Conservation (phyloP, 352 stramenopile species). For the Globisporangium cylindrosporum region DNA sequence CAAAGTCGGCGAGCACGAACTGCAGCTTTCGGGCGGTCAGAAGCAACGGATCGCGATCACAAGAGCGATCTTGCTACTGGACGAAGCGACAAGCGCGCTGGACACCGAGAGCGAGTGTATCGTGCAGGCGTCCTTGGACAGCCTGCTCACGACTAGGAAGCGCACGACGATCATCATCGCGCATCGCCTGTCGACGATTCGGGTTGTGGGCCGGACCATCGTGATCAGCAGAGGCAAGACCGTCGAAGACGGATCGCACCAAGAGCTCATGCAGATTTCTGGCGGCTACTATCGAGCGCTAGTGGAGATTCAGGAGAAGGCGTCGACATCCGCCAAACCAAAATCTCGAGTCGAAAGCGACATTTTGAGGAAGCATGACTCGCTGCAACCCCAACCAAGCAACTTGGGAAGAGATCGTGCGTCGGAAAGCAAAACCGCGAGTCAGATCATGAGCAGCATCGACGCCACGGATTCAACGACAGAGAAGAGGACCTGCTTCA, state of each 20-base stretch:
- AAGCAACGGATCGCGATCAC: constrained; percentile 92
- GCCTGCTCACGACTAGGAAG: constrained; percentile 36
- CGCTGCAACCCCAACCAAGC: neutral
- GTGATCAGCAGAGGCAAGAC: constrained; percentile 7
- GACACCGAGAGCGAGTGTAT: constrained; percentile 10
- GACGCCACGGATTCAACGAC: neutral
- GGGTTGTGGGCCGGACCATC: constrained; percentile 50
- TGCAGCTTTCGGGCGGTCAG: constrained; percentile 86
- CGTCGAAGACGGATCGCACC: constrained; percentile 46
- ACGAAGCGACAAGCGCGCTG: constrained; percentile 7
- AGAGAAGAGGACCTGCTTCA: neutral
- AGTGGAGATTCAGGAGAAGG: constrained; percentile 19
- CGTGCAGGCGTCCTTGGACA: constrained; percentile 31
- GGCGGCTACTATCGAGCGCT: constrained; percentile 46
- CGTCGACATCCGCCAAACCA: neutral
- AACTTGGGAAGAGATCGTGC: neutral
- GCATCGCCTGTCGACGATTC: constrained; percentile 74
- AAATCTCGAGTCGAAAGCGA: neutral
- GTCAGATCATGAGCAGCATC: constrained; percentile 1
- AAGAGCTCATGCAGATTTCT: constrained; percentile 71
- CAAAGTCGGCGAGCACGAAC: constrained; percentile 62
- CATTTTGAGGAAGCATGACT: neutral
- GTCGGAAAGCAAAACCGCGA: neutral
- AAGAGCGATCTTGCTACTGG: constrained; percentile 77
- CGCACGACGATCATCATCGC: constrained; percentile 71